Conservation (phyloP, 2,329 filamentous ascomycete genomes). For the Trichoderma polysporum region DNA sequence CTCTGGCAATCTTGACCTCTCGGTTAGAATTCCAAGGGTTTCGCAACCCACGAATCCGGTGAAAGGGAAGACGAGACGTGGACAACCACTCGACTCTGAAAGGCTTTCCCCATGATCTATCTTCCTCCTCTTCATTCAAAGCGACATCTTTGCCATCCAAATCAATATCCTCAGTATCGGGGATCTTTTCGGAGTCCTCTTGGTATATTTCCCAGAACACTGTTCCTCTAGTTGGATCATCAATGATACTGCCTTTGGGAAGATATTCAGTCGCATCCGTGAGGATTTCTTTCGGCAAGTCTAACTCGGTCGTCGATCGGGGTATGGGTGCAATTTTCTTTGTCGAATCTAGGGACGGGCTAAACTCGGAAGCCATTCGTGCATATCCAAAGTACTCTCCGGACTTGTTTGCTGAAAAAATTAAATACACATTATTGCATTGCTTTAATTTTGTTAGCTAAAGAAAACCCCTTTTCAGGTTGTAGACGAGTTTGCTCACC, state of each 20-base stretch:
- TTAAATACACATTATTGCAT: conserved; percentile 80
- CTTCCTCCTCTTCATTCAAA: conserved; percentile 40
- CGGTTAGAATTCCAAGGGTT: conserved; percentile 96
- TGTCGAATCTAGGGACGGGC: conserved; percentile 68
- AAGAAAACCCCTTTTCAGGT: background rate
- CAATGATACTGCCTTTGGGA: conserved; percentile 82
- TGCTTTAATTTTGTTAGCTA: conserved; percentile 48
- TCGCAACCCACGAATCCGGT: conserved; percentile 78
- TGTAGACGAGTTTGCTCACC: conserved; percentile 47
- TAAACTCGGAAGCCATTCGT: conserved; percentile 82
- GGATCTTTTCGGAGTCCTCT: conserved; percentile 49
- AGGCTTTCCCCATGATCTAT: conserved; percentile 82
- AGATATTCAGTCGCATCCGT: conserved; percentile 76
- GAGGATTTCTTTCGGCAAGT: conserved; percentile 74
- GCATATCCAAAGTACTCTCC: conserved; percentile 97
- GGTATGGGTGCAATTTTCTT: conserved; percentile 68
- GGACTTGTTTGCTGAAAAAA: conserved; percentile 97
- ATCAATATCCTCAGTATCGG: conserved; percentile 44
- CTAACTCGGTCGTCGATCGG: conserved; percentile 58
- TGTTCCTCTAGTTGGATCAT: conserved; percentile 88
- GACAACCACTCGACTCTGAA: conserved; percentile 91
- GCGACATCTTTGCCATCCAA: conserved; percentile 41
- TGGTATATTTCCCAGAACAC: conserved; percentile 92
- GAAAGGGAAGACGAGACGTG: conserved; percentile 80
- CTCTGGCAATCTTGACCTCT: conserved; percentile 93